These are phyloP conservation scores for Eucalyptus pauciflora DNA, from an alignment of 345 rosid genomes.

Conservation along the genomic window DNA sequence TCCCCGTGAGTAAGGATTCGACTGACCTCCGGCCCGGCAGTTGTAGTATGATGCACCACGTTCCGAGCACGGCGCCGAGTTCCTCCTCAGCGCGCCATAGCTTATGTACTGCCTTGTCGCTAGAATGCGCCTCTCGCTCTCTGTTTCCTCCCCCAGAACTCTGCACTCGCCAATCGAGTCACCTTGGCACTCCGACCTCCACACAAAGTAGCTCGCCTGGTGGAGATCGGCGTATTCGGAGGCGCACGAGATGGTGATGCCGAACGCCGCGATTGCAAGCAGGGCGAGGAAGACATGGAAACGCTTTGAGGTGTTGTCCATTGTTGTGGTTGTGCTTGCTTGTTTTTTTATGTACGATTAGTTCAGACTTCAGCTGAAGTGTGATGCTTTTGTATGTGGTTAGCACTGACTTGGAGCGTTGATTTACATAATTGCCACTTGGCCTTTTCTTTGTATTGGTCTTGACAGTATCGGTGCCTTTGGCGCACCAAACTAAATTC, in stretches of 20 bases:
- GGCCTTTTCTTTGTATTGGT: neutral
- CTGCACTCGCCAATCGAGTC: neutral
- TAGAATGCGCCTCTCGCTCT: conserved; percentile 45
- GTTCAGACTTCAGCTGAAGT: neutral
- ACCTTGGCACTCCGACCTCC: neutral
- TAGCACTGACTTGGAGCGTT: neutral
- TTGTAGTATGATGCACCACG: conserved; percentile 95
- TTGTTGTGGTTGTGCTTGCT: neutral
- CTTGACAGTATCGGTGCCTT: neutral
- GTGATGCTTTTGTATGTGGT: neutral
- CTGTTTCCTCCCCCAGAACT: neutral
- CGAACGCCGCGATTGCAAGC: neutral
- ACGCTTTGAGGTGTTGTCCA: neutral
- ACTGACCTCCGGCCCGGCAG: conserved; percentile 60
- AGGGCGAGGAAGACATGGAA: neutral
- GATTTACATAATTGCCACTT: neutral
- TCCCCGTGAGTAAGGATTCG: conserved; percentile 84
- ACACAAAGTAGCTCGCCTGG: neutral
- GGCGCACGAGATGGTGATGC: neutral
- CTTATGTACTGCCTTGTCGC: conserved; percentile 65
- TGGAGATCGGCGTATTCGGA: neutral
- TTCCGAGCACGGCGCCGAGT: conserved; percentile 83
- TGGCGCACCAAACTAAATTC: neutral
- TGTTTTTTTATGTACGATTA: neutral
- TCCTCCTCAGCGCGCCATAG: conserved; percentile 85